phyloP scores from a whole-genome alignment of 805 yeast genomes.

The Pichia manshurica region DNA sequence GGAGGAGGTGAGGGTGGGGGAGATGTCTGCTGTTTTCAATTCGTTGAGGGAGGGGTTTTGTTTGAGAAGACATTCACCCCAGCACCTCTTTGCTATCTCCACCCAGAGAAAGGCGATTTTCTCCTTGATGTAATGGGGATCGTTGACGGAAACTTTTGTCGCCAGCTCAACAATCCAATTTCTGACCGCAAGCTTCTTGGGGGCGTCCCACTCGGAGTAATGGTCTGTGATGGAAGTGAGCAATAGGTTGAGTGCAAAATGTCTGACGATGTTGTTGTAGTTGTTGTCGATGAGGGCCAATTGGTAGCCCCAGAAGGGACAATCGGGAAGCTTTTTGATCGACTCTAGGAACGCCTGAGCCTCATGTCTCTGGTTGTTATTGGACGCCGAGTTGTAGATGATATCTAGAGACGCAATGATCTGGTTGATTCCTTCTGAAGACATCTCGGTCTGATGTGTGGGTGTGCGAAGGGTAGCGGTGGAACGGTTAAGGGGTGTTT shows the following conservation, averaged over 20 bases:
- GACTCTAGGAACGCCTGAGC: constrained; percentile 67
- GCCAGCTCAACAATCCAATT: constrained; percentile 83
- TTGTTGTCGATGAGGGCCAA: constrained; percentile 61
- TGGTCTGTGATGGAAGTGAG: constrained; percentile 61
- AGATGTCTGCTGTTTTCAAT: neutral
- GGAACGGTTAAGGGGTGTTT: too few species aligned
- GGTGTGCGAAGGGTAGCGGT: too few species aligned
- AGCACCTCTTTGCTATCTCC: constrained; percentile 77
- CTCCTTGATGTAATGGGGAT: constrained; percentile 87
- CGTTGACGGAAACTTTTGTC: constrained; percentile 48
- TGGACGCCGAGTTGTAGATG: constrained; percentile 60
- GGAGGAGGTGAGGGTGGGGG: constrained; percentile 1
- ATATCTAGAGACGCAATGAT: constrained; percentile 72
- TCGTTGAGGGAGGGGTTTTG: constrained; percentile 8
- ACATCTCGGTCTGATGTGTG: neutral
- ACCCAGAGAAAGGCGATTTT: constrained; percentile 91
- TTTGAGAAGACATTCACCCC: constrained; percentile 68
- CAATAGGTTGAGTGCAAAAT: constrained; percentile 79
- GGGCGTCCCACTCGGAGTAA: constrained; percentile 49
- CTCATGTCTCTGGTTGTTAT: constrained; percentile 48
- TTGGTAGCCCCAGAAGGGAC: constrained; percentile 91
- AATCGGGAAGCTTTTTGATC: constrained; percentile 70
- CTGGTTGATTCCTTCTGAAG: constrained; percentile 54
- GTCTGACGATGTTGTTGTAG: constrained; percentile 69
- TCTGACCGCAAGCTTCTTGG: constrained; percentile 62